Base-by-base conservation (phyloP, 164 flowering plant species). In the Hamamelis virginiana region DNA sequence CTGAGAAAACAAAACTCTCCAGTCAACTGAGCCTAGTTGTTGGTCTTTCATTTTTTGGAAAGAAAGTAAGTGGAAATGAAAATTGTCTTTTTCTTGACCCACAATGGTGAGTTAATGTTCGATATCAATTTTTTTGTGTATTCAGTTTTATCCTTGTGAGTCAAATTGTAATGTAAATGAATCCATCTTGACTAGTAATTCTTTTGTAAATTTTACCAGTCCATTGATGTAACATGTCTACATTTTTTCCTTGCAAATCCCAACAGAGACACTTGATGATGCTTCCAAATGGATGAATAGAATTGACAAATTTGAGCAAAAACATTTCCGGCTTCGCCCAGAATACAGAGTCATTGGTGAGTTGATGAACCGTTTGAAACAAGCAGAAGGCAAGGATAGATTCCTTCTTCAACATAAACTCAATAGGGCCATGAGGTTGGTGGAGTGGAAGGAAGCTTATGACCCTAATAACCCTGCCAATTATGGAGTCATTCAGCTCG, bases 381-480 rank as follows among this genome's bases (percentile, higher is more conserved):
- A 71, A 26, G 83, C 89, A 14, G 82, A 83, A 65, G 88, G 87
- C 1, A 89, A 87, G 74, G 89, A 89, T 0, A 89, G 83, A 59
- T 95, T 95, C 72, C 75, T 91, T 64, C 92, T 95, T 65, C 86
- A 87, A 72, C 90, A 83, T 27, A 95, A 92, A 72, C 53, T 92
- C 66, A 91, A 91, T 64, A 88, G 97, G 72, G 93, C 97, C n/a
- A 70, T 89, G 77, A 81, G 90, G 65, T 46, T 95, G 73, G 81
- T 87, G 57, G 78, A 91, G 64, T 85, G 91, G 94, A 91, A 84
- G 80, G 94, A 91, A 72, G 82, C 84, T 43, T 88, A 76, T 82
- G 98, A 95, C 75, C 97, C 97, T 25, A 87, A 88, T 47, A 83
- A 94, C 71, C 94, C 96, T 61, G 84, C 83, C 5, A 94, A 94